phyloP scores from a whole-genome alignment of 148 eudicot genomes.

The Spergularia marina region DNA sequence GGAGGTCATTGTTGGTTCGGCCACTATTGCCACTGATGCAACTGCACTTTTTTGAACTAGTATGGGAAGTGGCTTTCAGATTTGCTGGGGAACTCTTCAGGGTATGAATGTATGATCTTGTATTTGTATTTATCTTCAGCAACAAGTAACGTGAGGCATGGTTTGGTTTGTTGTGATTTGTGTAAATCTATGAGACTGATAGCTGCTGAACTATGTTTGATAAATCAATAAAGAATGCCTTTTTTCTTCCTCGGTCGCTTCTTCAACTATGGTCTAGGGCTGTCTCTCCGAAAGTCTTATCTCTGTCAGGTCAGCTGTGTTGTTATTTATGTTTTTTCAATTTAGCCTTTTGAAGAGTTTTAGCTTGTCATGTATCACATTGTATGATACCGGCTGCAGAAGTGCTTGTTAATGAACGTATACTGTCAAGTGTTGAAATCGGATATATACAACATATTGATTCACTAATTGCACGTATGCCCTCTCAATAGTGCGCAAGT shows the following conservation, averaged over 20 bases:
- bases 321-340: too few relatives aligned
- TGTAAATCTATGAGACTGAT: conserved; percentile 4
- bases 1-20: conserved; percentile 51
- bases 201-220: conserved; percentile 9
- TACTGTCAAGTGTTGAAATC: too few relatives aligned
- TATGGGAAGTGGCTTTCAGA: neutral
- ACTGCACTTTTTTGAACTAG: neutral
- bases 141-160: neutral
- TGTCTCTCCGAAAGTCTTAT: too few relatives aligned
- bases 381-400: too few relatives aligned
- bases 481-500: too few relatives aligned
- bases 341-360: too few relatives aligned
- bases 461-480: too few relatives aligned
- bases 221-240: conserved; percentile 3
- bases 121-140: neutral
- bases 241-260: neutral
- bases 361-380: too few relatives aligned
- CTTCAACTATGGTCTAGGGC: neutral
- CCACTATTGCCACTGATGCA: conserved; percentile 46
- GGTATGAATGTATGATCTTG: neutral
- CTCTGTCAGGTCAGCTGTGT: too few relatives aligned
- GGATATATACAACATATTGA: too few relatives aligned
- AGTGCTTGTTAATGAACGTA: too few relatives aligned
- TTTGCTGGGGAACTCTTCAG: neutral
- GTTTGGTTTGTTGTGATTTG: neutral